phyloP scores from a whole-genome alignment of 2,329 filamentous ascomycete genomes.

The Penicillium corylophilum region DNA sequence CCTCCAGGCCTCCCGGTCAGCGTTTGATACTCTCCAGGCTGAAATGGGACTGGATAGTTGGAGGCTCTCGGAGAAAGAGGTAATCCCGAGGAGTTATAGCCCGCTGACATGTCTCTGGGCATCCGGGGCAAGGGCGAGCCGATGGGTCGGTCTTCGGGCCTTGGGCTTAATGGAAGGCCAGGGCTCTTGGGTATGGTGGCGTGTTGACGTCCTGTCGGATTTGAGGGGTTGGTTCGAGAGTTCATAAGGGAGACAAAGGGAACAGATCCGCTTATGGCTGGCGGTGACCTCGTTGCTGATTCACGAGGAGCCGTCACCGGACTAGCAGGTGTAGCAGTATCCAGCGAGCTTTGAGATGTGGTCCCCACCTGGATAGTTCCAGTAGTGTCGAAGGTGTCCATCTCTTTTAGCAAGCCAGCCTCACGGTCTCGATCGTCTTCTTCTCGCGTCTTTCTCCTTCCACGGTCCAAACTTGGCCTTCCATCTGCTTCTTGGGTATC shows the following conservation, averaged over 20 bases:
- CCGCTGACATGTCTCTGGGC: constrained; percentile 60
- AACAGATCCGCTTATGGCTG: constrained; percentile 22
- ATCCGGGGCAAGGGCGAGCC: constrained; percentile 60
- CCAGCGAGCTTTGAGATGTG: constrained; percentile 8
- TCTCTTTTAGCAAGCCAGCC: constrained; percentile 64
- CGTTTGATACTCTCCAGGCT: constrained; percentile 58
- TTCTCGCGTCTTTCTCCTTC: constrained; percentile 78
- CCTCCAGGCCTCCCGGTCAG: constrained; percentile 12
- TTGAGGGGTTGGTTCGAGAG: constrained; percentile 23
- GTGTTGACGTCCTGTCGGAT: constrained; percentile 39
- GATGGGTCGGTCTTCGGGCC: constrained; percentile 60
- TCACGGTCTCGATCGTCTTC: constrained; percentile 82
- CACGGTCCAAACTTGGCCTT: constrained; percentile 60
- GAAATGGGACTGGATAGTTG: constrained; percentile 70
- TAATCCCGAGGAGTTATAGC: constrained; percentile 50
- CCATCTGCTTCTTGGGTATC: constrained; percentile 71
- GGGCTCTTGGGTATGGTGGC: constrained; percentile 57
- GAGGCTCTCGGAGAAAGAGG: constrained; percentile 72
- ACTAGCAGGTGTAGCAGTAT: constrained; percentile 20
- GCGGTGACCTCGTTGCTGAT: constrained; percentile 35
- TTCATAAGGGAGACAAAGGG: constrained; percentile 36
- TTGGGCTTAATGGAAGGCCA: constrained; percentile 63
- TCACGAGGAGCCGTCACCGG: constrained; percentile 54
- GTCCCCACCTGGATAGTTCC: background rate
- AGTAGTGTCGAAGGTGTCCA: constrained; percentile 41